A percentile compares a stretch with the other conserved stretches of the same genome.
phyloP scores from a whole-genome alignment of 2,329 filamentous ascomycete species.

The Ambrosiella beaveri region DNA sequence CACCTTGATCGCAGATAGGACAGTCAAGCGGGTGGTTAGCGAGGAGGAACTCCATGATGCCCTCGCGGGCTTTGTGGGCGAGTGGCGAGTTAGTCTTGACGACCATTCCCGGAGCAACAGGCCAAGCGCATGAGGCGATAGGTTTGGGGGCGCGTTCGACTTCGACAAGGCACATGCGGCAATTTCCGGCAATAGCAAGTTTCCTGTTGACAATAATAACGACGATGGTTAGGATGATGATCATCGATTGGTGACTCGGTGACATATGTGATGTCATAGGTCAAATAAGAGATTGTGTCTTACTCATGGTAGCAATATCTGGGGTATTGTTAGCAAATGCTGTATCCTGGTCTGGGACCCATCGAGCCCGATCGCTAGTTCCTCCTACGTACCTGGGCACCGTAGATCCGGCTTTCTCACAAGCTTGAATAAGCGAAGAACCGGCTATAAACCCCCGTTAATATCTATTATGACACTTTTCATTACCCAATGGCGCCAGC shows the following conservation, averaged over 20 bases:
- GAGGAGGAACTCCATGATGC: constrained; percentile 96
- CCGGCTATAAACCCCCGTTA: constrained; percentile 45
- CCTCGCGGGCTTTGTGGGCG: constrained; percentile 93
- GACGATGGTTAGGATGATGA: neutral
- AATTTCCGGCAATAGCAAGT: constrained; percentile 97
- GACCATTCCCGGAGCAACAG: constrained; percentile 95
- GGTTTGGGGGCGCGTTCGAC: constrained; percentile 93
- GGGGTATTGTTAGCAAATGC: constrained; percentile 13
- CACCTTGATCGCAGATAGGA: constrained; percentile 95
- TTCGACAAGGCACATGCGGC: constrained; percentile 98
- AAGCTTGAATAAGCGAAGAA: constrained; percentile 94
- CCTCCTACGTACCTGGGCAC: constrained; percentile 52
- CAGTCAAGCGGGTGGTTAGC: constrained; percentile 94
- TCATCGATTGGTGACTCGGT: neutral
- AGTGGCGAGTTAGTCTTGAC: constrained; percentile 96
- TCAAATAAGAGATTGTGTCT: constrained; percentile 20
- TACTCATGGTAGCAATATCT: constrained; percentile 99
- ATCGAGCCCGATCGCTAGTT: constrained; percentile 3
- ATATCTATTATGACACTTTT: constrained; percentile 2
- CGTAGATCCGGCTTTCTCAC: constrained; percentile 87
- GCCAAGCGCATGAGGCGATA: constrained; percentile 96
- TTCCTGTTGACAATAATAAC: constrained; percentile 41
- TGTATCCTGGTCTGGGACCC: constrained; percentile 4
- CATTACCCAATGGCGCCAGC: constrained; percentile 13
- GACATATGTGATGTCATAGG: constrained; percentile 16